phyloP scores from a whole-genome alignment of 192 early-diverging fungal genomes.

The Gaertneriomyces sp. region DNA sequence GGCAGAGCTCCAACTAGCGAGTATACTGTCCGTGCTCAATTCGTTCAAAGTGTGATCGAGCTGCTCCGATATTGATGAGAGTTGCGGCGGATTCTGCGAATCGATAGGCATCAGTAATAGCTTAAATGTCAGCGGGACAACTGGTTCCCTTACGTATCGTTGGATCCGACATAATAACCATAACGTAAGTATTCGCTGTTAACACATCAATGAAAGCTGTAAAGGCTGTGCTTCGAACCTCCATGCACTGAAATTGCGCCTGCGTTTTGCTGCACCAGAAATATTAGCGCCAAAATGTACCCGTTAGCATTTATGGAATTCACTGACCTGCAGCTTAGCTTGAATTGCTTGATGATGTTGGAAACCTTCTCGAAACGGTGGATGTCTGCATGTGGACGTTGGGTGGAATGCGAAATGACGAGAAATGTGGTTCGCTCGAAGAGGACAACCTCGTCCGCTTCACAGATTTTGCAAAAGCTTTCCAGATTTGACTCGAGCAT shows the following conservation, averaged over 20 bases:
- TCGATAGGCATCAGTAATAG: not conserved
- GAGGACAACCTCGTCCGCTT: conserved; percentile 90
- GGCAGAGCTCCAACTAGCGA: conserved; percentile 1
- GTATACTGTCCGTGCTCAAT: conserved; percentile 50
- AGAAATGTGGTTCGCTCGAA: conserved; percentile 96
- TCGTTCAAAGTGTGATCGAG: conserved; percentile 77
- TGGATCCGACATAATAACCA: conserved; percentile 81
- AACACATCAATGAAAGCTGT: conserved; percentile 77
- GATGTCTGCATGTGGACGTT: conserved; percentile 55
- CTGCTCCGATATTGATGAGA: conserved; percentile 74
- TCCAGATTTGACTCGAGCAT: conserved; percentile 73
- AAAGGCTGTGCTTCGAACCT: conserved; percentile 71
- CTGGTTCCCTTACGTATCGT: conserved; percentile 64
- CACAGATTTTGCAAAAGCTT: conserved; percentile 77
- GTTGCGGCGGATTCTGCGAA: conserved; percentile 73
- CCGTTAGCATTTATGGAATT: not conserved
- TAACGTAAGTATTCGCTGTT: conserved; percentile 82
- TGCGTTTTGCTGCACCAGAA: conserved; percentile 59
- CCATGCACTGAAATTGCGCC: conserved; percentile 81
- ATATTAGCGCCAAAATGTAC: not conserved
- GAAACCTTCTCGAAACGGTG: conserved; percentile 88
- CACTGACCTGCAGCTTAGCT: conserved; percentile 52
- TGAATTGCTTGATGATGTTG: conserved; percentile 92
- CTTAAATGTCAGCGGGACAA: not conserved
- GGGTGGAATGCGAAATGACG: conserved; percentile 80